Base-by-base conservation (phyloP, 2,329 filamentous ascomycete species). In the Coleophoma crateriformis region DNA sequence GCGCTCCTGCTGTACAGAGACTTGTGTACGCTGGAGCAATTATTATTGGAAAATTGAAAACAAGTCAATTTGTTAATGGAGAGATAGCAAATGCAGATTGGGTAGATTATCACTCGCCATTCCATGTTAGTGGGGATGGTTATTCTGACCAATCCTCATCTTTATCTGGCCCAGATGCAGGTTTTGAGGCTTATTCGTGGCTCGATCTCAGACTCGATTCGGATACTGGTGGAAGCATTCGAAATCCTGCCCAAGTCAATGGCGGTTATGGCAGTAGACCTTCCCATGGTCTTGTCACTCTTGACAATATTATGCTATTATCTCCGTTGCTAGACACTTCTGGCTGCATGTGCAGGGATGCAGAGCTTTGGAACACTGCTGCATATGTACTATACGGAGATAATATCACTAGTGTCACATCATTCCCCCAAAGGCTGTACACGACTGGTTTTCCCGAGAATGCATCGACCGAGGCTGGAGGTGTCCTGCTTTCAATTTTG, bases 21-120 rank as follows among this genome's bases (percentile, higher is more conserved):
- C 63, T 87, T 1, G 68, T 85, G 2, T 74, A 81, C 45, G 71
- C 77, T 2, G 84, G 84, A 0, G 82, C 80, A 0, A 63, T 77
- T 8, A 55, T 79, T 12, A 66, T 79, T 0, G 76, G 76, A 8
- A 78, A 77, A 62, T 73, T 72, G 3, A 76, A 73, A 50, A 68
- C 70, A 3, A 66, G 69, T 2, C 72, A 75, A 50, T 70, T 79
- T 44, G 70, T 69, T 15, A 41, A 43, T 14, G 20, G 43, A 14
- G 54, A 53, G 32, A 57, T 57, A 2, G 71, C 76, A 0, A 78
- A 76, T 0, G 71, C 70, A 0, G 75, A 81, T 43, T 75, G 70
- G 70, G 51, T 69, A 11, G 67, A 70, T 41, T 67, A 58, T 46
- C 59, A 61, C 3, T 52, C 49, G 8, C 67, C 69, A 0, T 67